Percentiles rank a stretch among this genome's conserved stretches.
Conservation (phyloP, 2,329 filamentous ascomycete genomes). For the Keithomyces neogunnii region DNA sequence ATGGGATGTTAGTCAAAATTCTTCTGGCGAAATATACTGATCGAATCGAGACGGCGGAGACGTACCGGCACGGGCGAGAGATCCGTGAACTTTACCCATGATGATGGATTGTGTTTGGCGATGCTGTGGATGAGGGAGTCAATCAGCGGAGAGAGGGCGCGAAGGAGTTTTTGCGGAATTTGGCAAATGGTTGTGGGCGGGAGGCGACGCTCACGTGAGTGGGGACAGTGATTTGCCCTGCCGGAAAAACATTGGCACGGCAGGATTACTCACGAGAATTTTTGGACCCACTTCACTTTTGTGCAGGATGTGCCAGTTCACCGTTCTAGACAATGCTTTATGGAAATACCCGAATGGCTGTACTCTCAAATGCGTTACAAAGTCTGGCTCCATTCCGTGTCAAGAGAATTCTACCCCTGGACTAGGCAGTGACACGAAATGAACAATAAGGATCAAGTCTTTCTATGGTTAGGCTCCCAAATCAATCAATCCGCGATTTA, state of each 20-base stretch:
- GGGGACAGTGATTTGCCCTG: conserved; percentile 20
- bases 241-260: conserved; percentile 20
- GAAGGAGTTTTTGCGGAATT: conserved; percentile 27
- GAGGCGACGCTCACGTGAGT: conserved; percentile 28
- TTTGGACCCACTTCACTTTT: background rate
- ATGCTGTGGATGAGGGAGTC: conserved; percentile 27
- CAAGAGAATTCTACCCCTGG: too few relatives aligned
- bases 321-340: too few relatives aligned
- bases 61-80: conserved; percentile 73
- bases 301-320: too few relatives aligned
- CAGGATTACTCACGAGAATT: background rate
- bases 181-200: conserved; percentile 29
- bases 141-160: conserved; percentile 13
- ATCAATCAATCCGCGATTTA: too few relatives aligned
- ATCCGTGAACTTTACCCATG: conserved; percentile 93
- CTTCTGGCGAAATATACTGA: background rate
- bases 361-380: too few relatives aligned
- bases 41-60: conserved; percentile 7
- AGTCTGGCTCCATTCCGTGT: too few relatives aligned
- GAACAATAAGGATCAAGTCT: too few relatives aligned
- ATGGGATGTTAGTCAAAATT: conserved; percentile 34
- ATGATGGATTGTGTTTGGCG: conserved; percentile 36
- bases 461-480: too few relatives aligned
- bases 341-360: too few relatives aligned
- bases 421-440: too few relatives aligned